phyloP scores from a whole-genome alignment of 163 green algal genomes.

The Volvox carteri region DNA sequence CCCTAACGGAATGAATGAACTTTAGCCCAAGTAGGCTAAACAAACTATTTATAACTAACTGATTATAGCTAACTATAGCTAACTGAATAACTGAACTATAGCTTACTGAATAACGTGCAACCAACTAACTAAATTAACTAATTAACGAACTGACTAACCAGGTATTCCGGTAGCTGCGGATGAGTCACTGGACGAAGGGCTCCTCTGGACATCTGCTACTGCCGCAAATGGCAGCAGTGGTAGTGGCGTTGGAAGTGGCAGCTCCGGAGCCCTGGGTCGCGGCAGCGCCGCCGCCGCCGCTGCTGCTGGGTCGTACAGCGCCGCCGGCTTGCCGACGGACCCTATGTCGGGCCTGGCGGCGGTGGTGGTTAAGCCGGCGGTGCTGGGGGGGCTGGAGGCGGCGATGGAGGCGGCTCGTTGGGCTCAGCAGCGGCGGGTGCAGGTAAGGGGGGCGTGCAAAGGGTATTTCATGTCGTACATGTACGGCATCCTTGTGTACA shows the following conservation, averaged over 20 bases:
- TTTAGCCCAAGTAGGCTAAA: too few species aligned
- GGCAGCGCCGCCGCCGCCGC: background rate
- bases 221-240: background rate
- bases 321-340: constrained; percentile 1
- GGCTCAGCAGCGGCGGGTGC: constrained; percentile 62
- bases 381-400: constrained; percentile 81
- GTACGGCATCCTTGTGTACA: too few species aligned
- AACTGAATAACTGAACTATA: too few species aligned
- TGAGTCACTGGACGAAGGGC: constrained; percentile 84
- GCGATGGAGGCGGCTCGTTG: constrained; percentile 62
- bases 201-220: background rate
- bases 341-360: constrained; percentile 59
- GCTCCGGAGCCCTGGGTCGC: background rate
- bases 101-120: too few species aligned
- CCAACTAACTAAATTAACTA: too few species aligned
- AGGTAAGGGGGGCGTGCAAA: too few species aligned
- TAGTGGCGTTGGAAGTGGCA: background rate
- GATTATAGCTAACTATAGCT: too few species aligned
- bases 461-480: too few species aligned
- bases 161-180: constrained; percentile 82
- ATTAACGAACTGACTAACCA: too few species aligned
- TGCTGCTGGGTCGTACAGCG: background rate
- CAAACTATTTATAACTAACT: too few species aligned
- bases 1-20: too few species aligned
- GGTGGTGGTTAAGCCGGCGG: constrained; percentile 87